Evolutionary conservation across 345 rosid genomes (phyloP).

Genomic region (Bruguiera parviflora): DNA sequence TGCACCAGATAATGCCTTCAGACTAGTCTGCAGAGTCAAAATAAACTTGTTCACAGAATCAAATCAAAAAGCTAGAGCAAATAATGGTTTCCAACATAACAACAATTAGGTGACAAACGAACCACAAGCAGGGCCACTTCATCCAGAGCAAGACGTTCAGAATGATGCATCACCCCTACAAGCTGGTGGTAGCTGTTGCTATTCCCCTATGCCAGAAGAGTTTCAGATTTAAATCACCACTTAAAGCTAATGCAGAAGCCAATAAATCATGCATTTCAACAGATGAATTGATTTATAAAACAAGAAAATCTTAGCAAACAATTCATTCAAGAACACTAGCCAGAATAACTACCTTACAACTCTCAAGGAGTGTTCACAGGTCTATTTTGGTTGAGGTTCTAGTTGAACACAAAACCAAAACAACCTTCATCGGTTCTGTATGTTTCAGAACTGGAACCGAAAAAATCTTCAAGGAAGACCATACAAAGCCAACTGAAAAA

Average conservation of each 20-base stretch:
- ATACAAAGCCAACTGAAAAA: constrained; percentile 14
- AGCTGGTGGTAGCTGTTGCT: constrained; percentile 53
- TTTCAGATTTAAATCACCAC: not conserved
- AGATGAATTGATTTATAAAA: not conserved
- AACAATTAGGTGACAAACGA: constrained; percentile 3
- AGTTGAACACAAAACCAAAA: constrained; percentile 12
- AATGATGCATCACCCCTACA: constrained; percentile 53
- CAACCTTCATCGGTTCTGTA: constrained; percentile 21
- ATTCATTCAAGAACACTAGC: constrained; percentile 1
- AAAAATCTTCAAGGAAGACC: constrained; percentile 17
- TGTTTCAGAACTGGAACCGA: constrained; percentile 17
- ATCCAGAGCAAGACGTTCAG: constrained; percentile 37
- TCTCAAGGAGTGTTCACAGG: constrained; percentile 9
- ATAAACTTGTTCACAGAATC: not conserved
- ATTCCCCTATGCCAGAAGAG: constrained; percentile 46
- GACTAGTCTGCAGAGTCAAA: constrained; percentile 45
- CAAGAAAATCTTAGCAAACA: not conserved
- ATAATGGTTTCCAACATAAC: not conserved
- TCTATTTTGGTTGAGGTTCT: constrained; percentile 17
- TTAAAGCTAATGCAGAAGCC: not conserved
- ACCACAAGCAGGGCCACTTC: constrained; percentile 79
- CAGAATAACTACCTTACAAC: constrained; percentile 16
- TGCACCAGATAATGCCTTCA: constrained; percentile 63
- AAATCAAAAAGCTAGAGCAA: not conserved
- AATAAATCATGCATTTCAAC: not conserved